Evolutionary conservation across 2,329 filamentous ascomycete genomes (phyloP).

Genomic region (Aspergillus tamarii): DNA sequence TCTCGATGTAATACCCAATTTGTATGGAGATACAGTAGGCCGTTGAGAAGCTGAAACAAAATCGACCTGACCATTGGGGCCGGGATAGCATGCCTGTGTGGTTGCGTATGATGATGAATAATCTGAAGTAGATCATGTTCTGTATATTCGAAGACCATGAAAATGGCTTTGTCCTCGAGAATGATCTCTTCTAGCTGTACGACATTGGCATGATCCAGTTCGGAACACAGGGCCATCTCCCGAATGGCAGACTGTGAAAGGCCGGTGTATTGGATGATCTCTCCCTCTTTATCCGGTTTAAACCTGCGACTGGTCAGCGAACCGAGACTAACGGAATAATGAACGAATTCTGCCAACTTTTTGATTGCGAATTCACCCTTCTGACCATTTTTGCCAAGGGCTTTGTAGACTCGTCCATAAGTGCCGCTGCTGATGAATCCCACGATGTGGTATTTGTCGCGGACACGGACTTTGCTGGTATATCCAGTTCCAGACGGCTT

Average conservation of each 20-base stretch:
- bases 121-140: constrained; percentile 97
- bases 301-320: constrained; percentile 55
- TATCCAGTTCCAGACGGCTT: constrained; percentile 55
- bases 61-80: constrained; percentile 88
- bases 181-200: constrained; percentile 94
- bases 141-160: constrained; percentile 98
- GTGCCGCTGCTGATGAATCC: constrained; percentile 98
- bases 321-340: not conserved
- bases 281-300: constrained; percentile 98
- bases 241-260: constrained; percentile 97
- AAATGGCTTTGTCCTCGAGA: constrained; percentile 97
- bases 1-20: constrained; percentile 98
- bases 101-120: constrained; percentile 94
- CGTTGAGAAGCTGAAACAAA: constrained; percentile 93
- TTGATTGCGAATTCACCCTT: constrained; percentile 94
- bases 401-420: constrained; percentile 98
- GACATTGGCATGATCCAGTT: constrained; percentile 85
- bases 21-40: constrained; percentile 88
- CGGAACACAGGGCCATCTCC: constrained; percentile 95
- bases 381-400: constrained; percentile 72
- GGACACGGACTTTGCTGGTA: constrained; percentile 78
- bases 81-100: constrained; percentile 84
- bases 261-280: constrained; percentile 90
- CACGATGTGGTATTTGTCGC: constrained; percentile 92
- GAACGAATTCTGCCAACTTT: constrained; percentile 62